Conservation (phyloP, 345 rosid genomes). For the Salix exigua region DNA sequence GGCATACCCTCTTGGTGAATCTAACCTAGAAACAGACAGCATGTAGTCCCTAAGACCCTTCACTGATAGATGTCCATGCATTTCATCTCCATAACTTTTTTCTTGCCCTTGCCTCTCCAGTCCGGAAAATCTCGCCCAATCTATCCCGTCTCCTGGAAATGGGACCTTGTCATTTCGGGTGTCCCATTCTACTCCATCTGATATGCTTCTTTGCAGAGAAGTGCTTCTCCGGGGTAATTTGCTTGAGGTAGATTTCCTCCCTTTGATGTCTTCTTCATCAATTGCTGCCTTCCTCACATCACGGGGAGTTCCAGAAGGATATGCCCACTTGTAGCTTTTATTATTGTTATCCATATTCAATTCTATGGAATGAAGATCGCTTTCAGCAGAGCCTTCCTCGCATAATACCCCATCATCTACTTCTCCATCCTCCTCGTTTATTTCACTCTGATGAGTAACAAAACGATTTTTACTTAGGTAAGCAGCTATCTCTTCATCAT, state of each 20-base stretch:
- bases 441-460: slow-evolving; percentile 41
- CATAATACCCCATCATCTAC: slow-evolving; percentile 51
- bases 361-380: slow-evolving; percentile 87
- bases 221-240: slow-evolving; percentile 48
- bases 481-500: slow-evolving; percentile 48
- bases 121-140: slow-evolving; percentile 54
- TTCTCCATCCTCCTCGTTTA: slow-evolving; percentile 53
- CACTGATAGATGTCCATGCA: slow-evolving; percentile 55
- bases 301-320: slow-evolving; percentile 32
- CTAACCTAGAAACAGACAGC: slow-evolving; percentile 44
- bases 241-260: slow-evolving; percentile 60
- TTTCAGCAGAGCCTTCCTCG: slow-evolving; percentile 66
- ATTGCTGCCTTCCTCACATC: slow-evolving; percentile 29
- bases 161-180: slow-evolving; percentile 50
- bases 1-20: slow-evolving; percentile 44
- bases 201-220: slow-evolving; percentile 71
- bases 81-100: slow-evolving; percentile 53
- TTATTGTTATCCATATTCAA: slow-evolving; percentile 56
- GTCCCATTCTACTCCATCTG: slow-evolving; percentile 79
- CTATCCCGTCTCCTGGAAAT: slow-evolving; percentile 43
- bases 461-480: slow-evolving; percentile 46
- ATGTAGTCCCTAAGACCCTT: slow-evolving; percentile 66
- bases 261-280: slow-evolving; percentile 51
- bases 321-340: slow-evolving; percentile 64
- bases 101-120: slow-evolving; percentile 38